Evolutionary conservation across 179 eudicot genomes (phyloP).

Genomic region (Nepenthes alata): DNA sequence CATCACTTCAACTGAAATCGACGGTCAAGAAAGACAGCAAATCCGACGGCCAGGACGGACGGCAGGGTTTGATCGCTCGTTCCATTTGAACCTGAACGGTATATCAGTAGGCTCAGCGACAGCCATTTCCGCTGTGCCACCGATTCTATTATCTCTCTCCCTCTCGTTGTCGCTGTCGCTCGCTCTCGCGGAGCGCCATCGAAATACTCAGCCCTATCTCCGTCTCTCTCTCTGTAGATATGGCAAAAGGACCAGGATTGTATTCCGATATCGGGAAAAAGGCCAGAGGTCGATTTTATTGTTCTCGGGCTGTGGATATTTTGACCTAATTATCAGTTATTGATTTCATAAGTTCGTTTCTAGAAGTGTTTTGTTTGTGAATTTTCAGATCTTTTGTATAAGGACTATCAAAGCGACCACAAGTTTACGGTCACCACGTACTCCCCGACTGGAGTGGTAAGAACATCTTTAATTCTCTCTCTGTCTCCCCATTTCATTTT

Average conservation of each 20-base stretch:
- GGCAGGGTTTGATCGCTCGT: too few relatives aligned
- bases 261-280: constrained; percentile 48
- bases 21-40: too few relatives aligned
- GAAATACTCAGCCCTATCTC: constrained; percentile 6
- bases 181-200: too few relatives aligned
- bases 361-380: background rate
- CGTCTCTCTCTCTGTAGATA: constrained; percentile 9
- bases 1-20: too few relatives aligned
- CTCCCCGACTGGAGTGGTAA: constrained; percentile 9
- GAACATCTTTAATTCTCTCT: background rate
- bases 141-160: too few relatives aligned
- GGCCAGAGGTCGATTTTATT: constrained; percentile 25
- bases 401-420: constrained; percentile 14
- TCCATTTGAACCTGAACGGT: too few relatives aligned
- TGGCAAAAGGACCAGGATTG: constrained; percentile 53
- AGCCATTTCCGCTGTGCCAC: too few relatives aligned
- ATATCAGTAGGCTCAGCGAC: too few relatives aligned
- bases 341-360: constrained; percentile 1
- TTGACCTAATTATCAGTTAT: background rate
- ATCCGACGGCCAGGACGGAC: too few relatives aligned
- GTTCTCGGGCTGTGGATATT: background rate
- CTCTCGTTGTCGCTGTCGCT: too few relatives aligned
- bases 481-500: background rate
- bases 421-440: constrained; percentile 10
- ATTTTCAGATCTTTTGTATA: constrained; percentile 11